Evolutionary conservation across 441 rosid species (phyloP).

Genomic region (Codiaeum variegatum): DNA sequence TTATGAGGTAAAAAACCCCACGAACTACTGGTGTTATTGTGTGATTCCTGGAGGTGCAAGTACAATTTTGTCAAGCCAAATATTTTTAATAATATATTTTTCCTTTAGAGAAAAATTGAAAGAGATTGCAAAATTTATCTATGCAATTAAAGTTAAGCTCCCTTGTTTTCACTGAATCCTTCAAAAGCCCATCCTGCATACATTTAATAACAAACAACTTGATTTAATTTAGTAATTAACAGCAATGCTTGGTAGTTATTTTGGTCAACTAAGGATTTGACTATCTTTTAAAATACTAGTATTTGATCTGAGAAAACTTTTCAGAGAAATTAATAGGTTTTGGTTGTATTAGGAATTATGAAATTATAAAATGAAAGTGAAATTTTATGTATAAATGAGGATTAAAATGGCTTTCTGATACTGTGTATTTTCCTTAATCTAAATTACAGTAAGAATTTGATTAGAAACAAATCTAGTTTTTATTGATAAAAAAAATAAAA

Average conservation of each 20-base stretch:
- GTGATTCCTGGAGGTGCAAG: slow-evolving; percentile 19
- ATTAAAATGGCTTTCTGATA: too few species aligned
- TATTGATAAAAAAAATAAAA: neutral
- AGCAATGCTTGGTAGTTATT: neutral
- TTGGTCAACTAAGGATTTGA: neutral
- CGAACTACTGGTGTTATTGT: slow-evolving; percentile 28
- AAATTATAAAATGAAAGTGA: too few species aligned
- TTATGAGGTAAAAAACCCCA: slow-evolving; percentile 31
- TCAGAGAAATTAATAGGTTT: too few species aligned
- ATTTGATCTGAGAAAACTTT: too few species aligned
- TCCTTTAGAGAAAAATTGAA: neutral
- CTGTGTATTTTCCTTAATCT: too few species aligned
- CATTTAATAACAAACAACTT: neutral
- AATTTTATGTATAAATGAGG: too few species aligned
- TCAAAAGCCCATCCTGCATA: neutral
- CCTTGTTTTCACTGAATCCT: neutral
- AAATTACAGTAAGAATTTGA: too few species aligned
- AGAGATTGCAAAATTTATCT: neutral
- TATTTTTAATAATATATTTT: neutral
- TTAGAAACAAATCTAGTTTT: too few species aligned
- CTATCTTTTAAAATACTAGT: too few species aligned
- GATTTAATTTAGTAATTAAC: too few species aligned
- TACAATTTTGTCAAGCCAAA: slow-evolving; percentile 24
- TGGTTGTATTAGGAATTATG: too few species aligned
- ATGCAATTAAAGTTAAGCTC: neutral